phyloP scores from a whole-genome alignment of 164 flowering plant species.

The Tetrastigma voinierianum region DNA sequence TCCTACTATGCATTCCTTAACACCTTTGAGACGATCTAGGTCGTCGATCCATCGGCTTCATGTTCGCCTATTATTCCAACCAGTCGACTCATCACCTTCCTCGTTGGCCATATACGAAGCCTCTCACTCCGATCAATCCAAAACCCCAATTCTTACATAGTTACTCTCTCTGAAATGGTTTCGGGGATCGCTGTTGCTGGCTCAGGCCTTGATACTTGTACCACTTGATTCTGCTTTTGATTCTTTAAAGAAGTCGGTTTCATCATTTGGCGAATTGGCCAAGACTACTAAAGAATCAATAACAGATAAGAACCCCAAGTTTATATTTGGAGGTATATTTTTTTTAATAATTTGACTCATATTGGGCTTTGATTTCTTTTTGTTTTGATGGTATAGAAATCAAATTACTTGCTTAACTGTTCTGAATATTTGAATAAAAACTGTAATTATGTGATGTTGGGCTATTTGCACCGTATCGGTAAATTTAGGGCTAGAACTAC shows the following conservation, averaged over 20 bases:
- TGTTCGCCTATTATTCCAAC: slow-evolving; percentile 21
- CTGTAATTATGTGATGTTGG: too few species aligned
- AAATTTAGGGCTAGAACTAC: too few species aligned
- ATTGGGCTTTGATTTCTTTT: too few species aligned
- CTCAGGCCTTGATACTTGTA: slow-evolving; percentile 26
- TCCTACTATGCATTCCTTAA: background rate
- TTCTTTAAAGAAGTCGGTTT: slow-evolving; percentile 2
- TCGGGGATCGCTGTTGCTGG: slow-evolving; percentile 27
- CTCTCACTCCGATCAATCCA: background rate
- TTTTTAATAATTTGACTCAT: background rate
- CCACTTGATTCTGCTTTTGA: slow-evolving; percentile 9
- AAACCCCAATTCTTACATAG: background rate
- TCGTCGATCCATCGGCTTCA: slow-evolving; percentile 23
- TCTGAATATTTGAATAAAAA: too few species aligned
- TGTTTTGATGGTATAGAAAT: background rate
- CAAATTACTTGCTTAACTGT: background rate
- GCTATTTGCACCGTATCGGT: too few species aligned
- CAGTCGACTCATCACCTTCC: slow-evolving; percentile 17
- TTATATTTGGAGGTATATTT: slow-evolving; percentile 46
- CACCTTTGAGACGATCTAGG: slow-evolving; percentile 24
- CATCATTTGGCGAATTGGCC: slow-evolving; percentile 27
- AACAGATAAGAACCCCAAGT: slow-evolving; percentile 32
- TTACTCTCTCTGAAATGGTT: slow-evolving; percentile 19
- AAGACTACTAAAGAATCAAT: slow-evolving; percentile 12
- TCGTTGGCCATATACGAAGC: slow-evolving; percentile 1